Evolutionary conservation across 1,284 basidiomycete species (phyloP).

Genomic region (Trichosporon faecale): DNA sequence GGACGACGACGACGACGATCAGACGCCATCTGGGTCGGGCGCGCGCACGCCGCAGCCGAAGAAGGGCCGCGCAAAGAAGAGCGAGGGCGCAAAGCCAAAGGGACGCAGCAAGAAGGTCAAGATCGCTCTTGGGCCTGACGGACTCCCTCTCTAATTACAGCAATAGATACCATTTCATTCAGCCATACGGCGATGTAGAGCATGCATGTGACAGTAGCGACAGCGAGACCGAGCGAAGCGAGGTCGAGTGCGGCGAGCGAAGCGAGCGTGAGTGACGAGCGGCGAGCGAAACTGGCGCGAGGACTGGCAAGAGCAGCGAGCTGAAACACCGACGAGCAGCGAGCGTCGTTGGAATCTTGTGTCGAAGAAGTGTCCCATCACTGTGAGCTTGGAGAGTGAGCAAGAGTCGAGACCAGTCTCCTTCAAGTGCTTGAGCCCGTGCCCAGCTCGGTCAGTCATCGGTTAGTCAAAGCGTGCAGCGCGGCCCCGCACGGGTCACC

Average conservation of each 20-base stretch:
- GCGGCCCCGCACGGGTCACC: too few species aligned
- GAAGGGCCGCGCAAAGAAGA: conserved; percentile 25
- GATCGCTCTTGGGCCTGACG: conserved; percentile 46
- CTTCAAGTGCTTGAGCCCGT: too few species aligned
- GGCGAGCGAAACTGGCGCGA: too few species aligned
- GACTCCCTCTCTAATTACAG: conserved; percentile 36
- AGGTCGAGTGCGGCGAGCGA: background rate
- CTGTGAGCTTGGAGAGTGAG: too few species aligned
- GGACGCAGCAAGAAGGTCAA: conserved; percentile 46
- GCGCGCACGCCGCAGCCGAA: conserved; percentile 28
- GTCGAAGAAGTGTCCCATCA: too few species aligned
- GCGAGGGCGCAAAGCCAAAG: conserved; percentile 23
- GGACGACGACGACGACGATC: conserved; percentile 26
- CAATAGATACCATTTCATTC: conserved; percentile 6
- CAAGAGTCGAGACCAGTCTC: too few species aligned
- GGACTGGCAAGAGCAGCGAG: too few species aligned
- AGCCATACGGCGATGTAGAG: background rate
- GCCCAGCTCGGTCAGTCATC: too few species aligned
- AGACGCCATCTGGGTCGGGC: conserved; percentile 23
- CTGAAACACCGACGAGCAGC: too few species aligned
- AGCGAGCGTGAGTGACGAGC: background rate
- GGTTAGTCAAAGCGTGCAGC: too few species aligned
- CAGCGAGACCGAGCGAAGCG: background rate
- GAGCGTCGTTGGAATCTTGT: too few species aligned
- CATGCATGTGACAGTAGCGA: conserved; percentile 6